A percentile compares a stretch with the other conserved stretches of the same genome.
Conservation (phyloP, 2,329 filamentous ascomycete genomes). For the Dryadomyces sulphureus region DNA sequence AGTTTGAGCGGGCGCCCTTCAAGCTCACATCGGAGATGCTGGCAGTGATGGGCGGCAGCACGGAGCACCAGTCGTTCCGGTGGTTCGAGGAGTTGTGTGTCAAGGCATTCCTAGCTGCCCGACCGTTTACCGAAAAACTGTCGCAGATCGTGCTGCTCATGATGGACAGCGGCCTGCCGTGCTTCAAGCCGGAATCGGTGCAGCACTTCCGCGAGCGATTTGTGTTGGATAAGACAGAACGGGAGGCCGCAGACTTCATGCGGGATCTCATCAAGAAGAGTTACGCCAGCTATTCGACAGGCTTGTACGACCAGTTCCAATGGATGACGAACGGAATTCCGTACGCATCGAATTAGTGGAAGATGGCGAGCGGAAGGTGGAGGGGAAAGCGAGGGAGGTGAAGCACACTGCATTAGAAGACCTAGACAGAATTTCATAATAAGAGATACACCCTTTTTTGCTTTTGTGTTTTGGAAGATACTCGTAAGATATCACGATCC, state of each 20-base stretch:
- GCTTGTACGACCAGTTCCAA: slow-evolving; percentile 96
- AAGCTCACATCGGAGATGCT: slow-evolving; percentile 97
- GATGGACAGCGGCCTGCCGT: slow-evolving; percentile 91
- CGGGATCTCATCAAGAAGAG: slow-evolving; percentile 79
- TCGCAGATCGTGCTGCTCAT: slow-evolving; percentile 83
- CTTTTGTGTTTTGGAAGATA: neutral
- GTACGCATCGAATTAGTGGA: slow-evolving; percentile 10
- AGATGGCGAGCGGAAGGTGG: slow-evolving; percentile 1
- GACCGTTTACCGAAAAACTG: slow-evolving; percentile 79
- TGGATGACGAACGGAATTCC: slow-evolving; percentile 14
- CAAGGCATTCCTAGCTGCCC: slow-evolving; percentile 81
- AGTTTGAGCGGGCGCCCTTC: slow-evolving; percentile 95
- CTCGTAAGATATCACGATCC: neutral
- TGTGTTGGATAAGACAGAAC: slow-evolving; percentile 78
- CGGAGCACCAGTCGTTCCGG: slow-evolving; percentile 73
- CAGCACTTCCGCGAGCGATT: slow-evolving; percentile 87
- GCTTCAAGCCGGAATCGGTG: slow-evolving; percentile 94
- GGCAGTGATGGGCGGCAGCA: slow-evolving; percentile 90
- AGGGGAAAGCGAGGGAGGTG: neutral
- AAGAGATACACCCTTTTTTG: neutral
- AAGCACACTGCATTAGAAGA: neutral
- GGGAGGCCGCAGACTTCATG: slow-evolving; percentile 92
- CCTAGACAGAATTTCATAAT: neutral
- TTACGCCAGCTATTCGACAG: slow-evolving; percentile 79
- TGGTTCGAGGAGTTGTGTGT: slow-evolving; percentile 96